Evolutionary conservation across 495 filamentous ascomycete species (phyloP).

Genomic region (Neurospora sp.): DNA sequence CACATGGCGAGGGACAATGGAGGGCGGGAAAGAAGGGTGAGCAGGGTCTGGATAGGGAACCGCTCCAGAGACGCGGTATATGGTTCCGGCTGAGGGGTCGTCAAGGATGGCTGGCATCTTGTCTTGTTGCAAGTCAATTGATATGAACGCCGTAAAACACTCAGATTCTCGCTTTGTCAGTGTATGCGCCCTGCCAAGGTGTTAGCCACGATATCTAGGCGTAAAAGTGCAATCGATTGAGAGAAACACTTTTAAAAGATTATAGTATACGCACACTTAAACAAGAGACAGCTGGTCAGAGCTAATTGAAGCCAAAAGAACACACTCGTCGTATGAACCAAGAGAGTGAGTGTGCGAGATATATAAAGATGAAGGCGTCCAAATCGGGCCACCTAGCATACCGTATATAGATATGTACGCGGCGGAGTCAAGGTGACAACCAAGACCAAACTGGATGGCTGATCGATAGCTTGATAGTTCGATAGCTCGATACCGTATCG

Average conservation of each 20-base stretch:
- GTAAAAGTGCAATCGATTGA: background rate
- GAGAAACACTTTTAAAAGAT: background rate
- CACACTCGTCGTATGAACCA: background rate
- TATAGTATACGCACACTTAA: background rate
- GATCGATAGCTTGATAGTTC: background rate
- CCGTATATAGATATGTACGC: background rate
- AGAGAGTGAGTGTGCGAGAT: background rate
- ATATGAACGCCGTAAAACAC: background rate
- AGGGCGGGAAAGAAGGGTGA: conserved; percentile 51
- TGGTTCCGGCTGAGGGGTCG: conserved; percentile 55
- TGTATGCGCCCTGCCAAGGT: background rate
- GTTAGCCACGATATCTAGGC: background rate
- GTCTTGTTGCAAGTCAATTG: background rate
- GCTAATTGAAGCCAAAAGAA: background rate
- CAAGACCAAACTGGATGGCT: background rate
- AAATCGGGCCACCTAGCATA: background rate
- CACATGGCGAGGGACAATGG: conserved; percentile 71
- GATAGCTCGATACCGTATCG: background rate
- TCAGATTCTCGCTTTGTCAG: background rate
- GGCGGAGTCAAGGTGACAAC: background rate
- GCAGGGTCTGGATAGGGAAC: conserved; percentile 54
- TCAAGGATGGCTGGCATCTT: conserved; percentile 84
- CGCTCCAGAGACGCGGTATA: conserved; percentile 53
- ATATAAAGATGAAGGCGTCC: background rate
- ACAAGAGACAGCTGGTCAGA: background rate